phyloP scores from a whole-genome alignment of 371 early-diverging fungal species.

The Mucor racemosus region DNA sequence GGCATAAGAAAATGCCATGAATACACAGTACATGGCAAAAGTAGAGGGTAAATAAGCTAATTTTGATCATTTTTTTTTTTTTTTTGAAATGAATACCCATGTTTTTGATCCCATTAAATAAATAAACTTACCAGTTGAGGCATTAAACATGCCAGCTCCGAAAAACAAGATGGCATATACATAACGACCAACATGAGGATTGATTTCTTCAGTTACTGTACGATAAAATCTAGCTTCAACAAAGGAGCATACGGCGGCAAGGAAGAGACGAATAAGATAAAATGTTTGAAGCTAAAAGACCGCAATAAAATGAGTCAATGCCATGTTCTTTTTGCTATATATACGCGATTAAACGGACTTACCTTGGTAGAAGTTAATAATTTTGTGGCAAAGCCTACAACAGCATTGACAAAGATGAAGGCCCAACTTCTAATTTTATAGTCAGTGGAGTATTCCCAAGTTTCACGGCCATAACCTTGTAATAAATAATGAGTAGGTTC shows the following conservation, averaged over 20 bases:
- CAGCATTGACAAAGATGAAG: conserved; percentile 71
- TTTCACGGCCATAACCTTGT: conserved; percentile 87
- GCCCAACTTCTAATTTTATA: conserved; percentile 90
- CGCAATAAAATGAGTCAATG: no score
- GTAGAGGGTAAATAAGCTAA: conserved; percentile 88
- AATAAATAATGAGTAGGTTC: conserved; percentile 91
- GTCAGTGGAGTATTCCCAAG: conserved; percentile 95
- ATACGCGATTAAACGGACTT: conserved; percentile 6
- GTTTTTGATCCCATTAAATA: no score
- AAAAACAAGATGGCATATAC: conserved; percentile 64
- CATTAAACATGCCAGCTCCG: conserved; percentile 88
- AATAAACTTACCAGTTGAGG: conserved; percentile 64
- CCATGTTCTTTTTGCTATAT: no score
- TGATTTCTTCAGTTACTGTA: conserved; percentile 65
- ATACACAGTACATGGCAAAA: conserved; percentile 88
- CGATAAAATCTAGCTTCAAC: conserved; percentile 79
- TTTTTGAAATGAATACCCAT: not conserved
- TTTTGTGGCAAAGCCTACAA: conserved; percentile 48
- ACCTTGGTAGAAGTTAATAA: conserved; percentile 62
- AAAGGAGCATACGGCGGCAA: conserved; percentile 68
- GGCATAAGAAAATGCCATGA: conserved; percentile 75
- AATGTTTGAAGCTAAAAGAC: conserved; percentile 70
- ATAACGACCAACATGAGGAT: conserved; percentile 72
- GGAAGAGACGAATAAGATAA: conserved; percentile 67
- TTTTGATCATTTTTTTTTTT: not conserved